These are phyloP conservation scores for Pseudogymnoascus sp. DNA, from an alignment of 2,329 filamentous ascomycete species.

Conservation along the genomic window DNA sequence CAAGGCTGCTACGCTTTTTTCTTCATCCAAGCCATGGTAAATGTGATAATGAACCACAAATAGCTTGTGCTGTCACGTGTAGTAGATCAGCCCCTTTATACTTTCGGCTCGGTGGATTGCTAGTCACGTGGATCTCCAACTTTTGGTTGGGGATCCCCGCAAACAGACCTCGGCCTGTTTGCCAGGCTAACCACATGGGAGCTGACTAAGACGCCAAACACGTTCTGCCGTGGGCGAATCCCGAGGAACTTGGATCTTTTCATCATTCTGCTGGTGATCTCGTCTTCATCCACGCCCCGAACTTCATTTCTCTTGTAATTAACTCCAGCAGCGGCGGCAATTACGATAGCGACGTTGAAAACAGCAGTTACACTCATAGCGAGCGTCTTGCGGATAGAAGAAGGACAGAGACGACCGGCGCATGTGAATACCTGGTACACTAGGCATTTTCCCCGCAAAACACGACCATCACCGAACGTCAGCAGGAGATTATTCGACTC, in stretches of 20 bases:
- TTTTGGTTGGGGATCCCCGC: background rate
- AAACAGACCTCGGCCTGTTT: background rate
- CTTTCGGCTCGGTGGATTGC: background rate
- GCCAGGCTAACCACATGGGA: constrained; percentile 1
- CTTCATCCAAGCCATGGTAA: background rate
- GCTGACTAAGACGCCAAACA: background rate
- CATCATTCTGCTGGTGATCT: background rate
- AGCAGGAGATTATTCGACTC: background rate
- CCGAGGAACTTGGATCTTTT: constrained; percentile 3
- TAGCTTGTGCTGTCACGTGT: background rate
- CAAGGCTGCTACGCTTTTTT: background rate
- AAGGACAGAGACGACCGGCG: background rate
- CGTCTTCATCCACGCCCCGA: background rate
- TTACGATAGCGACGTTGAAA: background rate
- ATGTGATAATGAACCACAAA: background rate
- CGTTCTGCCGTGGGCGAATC: background rate
- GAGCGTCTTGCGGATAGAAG: background rate
- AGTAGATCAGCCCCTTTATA: background rate
- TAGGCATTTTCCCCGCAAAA: constrained; percentile 3
- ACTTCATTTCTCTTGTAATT: constrained; percentile 3
- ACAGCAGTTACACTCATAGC: background rate
- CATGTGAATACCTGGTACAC: background rate
- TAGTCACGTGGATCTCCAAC: background rate
- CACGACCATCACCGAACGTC: background rate
- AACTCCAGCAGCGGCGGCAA: background rate